phyloP scores from a whole-genome alignment of 768 basidiomycete genomes.

The Serendipita sp. region DNA sequence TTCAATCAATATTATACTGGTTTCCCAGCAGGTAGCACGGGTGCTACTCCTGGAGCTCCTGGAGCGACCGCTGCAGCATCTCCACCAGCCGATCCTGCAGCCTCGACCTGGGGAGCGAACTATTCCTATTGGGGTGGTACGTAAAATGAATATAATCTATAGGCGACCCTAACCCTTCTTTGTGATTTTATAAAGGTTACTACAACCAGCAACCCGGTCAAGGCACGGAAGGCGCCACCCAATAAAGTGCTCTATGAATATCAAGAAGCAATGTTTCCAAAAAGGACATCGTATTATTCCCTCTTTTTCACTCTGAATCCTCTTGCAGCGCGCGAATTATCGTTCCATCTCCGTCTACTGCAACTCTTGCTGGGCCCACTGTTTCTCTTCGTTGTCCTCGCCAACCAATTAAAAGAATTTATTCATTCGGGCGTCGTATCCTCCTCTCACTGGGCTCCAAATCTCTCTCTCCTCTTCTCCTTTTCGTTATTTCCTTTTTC shows the following conservation, averaged over 20 bases:
- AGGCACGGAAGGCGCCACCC: conserved; percentile 1
- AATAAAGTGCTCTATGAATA: not conserved
- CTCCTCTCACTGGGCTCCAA: conserved; percentile 5
- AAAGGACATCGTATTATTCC: not conserved
- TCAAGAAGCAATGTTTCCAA: conserved; percentile 5
- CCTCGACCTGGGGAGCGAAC: conserved; percentile 51
- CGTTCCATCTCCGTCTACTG: conserved; percentile 2
- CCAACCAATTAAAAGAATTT: conserved; percentile 26
- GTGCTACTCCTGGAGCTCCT: conserved; percentile 26
- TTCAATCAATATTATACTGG: conserved; percentile 46
- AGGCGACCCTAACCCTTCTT: not conserved
- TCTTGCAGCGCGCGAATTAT: not conserved
- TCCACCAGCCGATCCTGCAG: conserved; percentile 33
- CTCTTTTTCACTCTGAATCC: not conserved
- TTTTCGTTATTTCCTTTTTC: conserved; percentile 13
- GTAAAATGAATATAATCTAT: not conserved
- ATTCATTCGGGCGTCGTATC: conserved; percentile 9
- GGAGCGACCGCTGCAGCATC: conserved; percentile 43
- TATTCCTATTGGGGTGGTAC: conserved; percentile 15
- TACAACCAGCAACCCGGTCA: conserved; percentile 52
- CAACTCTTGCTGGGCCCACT: conserved; percentile 4
- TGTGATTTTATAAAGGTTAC: conserved; percentile 31
- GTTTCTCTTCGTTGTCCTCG: conserved; percentile 1
- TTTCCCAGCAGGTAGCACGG: conserved; percentile 8
- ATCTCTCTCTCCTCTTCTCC: conserved; percentile 11